Conservation (phyloP, 345 rosid genomes). For the Populus ilicifolia region DNA sequence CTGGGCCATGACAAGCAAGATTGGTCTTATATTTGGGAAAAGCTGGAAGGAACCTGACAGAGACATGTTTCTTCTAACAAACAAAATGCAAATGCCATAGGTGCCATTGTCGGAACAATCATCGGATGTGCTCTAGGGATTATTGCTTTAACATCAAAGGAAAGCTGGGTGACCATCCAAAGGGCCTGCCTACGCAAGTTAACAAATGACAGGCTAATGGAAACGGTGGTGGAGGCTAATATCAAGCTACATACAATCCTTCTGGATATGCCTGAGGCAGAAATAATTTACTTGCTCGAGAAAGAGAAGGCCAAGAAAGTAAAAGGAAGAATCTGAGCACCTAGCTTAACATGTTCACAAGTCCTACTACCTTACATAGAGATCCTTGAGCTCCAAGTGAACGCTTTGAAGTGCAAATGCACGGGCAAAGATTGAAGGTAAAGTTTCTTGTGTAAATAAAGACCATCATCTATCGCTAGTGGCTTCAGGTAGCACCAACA, state of each 20-base stretch:
- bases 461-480: no score
- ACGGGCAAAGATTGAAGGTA: no score
- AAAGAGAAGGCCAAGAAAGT: constrained; percentile 41
- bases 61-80: constrained; percentile 13
- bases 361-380: no score
- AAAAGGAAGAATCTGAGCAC: constrained; percentile 28
- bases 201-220: constrained; percentile 66
- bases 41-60: no score
- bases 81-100: constrained; percentile 66
- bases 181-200: constrained; percentile 65
- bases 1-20: no score
- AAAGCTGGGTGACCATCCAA: constrained; percentile 74
- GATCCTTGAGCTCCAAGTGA: no score
- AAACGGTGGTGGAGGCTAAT: constrained; percentile 57
- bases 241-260: constrained; percentile 47
- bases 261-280: constrained; percentile 65
- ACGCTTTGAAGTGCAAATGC: no score
- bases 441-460: no score
- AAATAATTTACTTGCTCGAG: constrained; percentile 52
- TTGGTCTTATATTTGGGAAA: no score
- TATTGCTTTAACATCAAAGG: constrained; percentile 59
- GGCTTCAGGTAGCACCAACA: no score
- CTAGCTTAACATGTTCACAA: background rate
- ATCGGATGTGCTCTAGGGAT: constrained; percentile 65
- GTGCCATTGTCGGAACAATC: constrained; percentile 69